phyloP scores from a whole-genome alignment of 305 asterid genomes.

The Fraxinus velutina region DNA sequence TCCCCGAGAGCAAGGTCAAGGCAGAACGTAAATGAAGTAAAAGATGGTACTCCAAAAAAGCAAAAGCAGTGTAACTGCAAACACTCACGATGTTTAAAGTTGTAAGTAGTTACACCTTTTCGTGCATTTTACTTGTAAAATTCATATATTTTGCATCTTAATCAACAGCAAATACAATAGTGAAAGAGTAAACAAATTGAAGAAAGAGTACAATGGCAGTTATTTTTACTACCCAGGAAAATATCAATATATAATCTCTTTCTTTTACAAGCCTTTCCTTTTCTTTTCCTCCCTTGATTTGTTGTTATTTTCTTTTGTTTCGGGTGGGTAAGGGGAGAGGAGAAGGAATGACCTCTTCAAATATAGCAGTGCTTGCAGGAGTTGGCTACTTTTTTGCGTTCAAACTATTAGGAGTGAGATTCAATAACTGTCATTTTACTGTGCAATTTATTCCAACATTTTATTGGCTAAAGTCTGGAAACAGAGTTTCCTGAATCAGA shows the following conservation, averaged over 20 bases:
- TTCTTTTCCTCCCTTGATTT: not conserved
- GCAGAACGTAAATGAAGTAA: conserved; percentile 29
- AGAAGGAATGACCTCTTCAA: not conserved
- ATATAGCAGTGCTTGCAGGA: not conserved
- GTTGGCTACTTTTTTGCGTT: not conserved
- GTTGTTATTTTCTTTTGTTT: not conserved
- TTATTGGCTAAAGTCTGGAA: not conserved
- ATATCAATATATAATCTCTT: not conserved
- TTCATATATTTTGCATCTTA: conserved; percentile 10
- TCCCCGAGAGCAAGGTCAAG: conserved; percentile 60
- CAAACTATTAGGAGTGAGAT: not conserved
- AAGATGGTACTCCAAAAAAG: not conserved
- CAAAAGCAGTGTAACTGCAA: not conserved
- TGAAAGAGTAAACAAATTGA: not conserved
- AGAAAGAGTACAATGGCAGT: not conserved
- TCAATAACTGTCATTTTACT: not conserved
- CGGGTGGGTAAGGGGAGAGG: not conserved
- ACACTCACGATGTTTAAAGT: not conserved
- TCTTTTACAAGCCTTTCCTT: not conserved
- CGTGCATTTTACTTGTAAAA: conserved; percentile 12
- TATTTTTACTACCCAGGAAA: not conserved
- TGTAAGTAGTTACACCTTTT: not conserved
- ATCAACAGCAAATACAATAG: not conserved
- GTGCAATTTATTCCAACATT: not conserved
- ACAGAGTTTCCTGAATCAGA: not conserved